These are phyloP conservation scores for Talaromyces trachyspermus DNA, from an alignment of 495 filamentous ascomycete genomes.

Conservation along the genomic window DNA sequence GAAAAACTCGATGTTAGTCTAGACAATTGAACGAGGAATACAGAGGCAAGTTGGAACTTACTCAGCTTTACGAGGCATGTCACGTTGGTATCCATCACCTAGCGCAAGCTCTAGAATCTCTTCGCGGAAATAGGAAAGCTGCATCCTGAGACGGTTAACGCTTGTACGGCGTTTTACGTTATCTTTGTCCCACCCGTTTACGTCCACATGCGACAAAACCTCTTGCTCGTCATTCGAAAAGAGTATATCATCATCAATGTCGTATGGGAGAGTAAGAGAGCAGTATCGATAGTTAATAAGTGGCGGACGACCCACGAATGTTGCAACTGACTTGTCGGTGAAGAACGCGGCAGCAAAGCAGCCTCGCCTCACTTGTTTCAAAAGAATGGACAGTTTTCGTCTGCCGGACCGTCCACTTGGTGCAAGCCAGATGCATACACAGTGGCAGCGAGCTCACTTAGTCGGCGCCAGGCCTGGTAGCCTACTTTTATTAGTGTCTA, in stretches of 20 bases:
- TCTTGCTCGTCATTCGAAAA: constrained; percentile 34
- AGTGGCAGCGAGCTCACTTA: constrained; percentile 43
- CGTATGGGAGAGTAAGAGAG: constrained; percentile 47
- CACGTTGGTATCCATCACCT: constrained; percentile 29
- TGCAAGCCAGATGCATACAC: constrained; percentile 54
- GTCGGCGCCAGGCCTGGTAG: constrained; percentile 45
- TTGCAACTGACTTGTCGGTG: constrained; percentile 43
- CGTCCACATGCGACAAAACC: constrained; percentile 39
- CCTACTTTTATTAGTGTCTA: constrained; percentile 18
- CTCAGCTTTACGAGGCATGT: constrained; percentile 40
- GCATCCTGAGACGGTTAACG: constrained; percentile 40
- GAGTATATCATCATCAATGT: constrained; percentile 46
- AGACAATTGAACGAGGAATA: not conserved
- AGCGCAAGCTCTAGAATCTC: constrained; percentile 54
- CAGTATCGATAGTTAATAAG: constrained; percentile 48
- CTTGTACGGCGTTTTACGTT: constrained; percentile 31
- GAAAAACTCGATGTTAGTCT: not conserved
- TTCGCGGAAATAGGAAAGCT: constrained; percentile 43
- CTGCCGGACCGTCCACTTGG: constrained; percentile 35
- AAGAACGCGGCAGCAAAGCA: constrained; percentile 48
- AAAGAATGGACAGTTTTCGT: constrained; percentile 41
- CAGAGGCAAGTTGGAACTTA: constrained; percentile 15
- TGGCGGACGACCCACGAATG: constrained; percentile 52
- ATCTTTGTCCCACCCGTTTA: constrained; percentile 46
- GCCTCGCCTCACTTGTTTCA: constrained; percentile 41